A percentile compares a stretch with the other conserved stretches of the same genome.
Conservation (phyloP, 305 asterid species). For the Ilex paraguariensis region DNA sequence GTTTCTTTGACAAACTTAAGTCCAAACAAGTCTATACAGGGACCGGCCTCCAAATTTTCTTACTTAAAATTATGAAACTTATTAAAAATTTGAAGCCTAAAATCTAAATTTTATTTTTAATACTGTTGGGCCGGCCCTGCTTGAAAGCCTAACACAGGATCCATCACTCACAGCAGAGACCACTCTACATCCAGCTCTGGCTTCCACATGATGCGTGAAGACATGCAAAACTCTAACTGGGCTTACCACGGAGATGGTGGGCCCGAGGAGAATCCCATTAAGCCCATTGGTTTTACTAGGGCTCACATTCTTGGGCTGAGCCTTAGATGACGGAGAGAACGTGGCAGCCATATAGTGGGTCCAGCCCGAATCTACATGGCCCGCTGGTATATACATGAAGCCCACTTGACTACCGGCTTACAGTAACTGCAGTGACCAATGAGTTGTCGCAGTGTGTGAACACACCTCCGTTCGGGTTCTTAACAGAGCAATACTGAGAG, state of each 20-base stretch:
- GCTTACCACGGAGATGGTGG: slow-evolving; percentile 77
- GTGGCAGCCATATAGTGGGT: slow-evolving; percentile 73
- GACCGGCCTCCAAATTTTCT: too few species aligned
- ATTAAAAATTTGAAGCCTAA: too few species aligned
- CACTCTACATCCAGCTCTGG: slow-evolving; percentile 66
- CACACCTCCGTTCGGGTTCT: slow-evolving; percentile 74
- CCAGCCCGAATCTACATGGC: slow-evolving; percentile 56
- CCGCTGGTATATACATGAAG: slow-evolving; percentile 86
- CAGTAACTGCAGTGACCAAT: slow-evolving; percentile 60
- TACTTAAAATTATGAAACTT: too few species aligned
- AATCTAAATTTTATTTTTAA: too few species aligned
- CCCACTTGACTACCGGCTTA: slow-evolving; percentile 67
- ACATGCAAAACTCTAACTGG: slow-evolving; percentile 64
- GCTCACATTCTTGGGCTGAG: slow-evolving; percentile 32
- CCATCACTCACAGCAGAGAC: slow-evolving; percentile 64
- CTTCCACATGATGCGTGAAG: slow-evolving; percentile 66
- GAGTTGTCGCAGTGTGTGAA: slow-evolving; percentile 92
- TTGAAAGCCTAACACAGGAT: slow-evolving; percentile 68
- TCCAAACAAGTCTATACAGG: too few species aligned
- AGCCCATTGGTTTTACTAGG: slow-evolving; percentile 49
- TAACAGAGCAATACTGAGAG: slow-evolving; percentile 68
- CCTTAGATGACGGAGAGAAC: slow-evolving; percentile 46
- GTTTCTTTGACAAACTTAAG: too few species aligned
- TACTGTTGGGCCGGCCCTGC: too few species aligned
- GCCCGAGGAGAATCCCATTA: slow-evolving; percentile 55